Base-by-base conservation (phyloP, 2,329 filamentous ascomycete species). In the Pseudocercospora fuligena region DNA sequence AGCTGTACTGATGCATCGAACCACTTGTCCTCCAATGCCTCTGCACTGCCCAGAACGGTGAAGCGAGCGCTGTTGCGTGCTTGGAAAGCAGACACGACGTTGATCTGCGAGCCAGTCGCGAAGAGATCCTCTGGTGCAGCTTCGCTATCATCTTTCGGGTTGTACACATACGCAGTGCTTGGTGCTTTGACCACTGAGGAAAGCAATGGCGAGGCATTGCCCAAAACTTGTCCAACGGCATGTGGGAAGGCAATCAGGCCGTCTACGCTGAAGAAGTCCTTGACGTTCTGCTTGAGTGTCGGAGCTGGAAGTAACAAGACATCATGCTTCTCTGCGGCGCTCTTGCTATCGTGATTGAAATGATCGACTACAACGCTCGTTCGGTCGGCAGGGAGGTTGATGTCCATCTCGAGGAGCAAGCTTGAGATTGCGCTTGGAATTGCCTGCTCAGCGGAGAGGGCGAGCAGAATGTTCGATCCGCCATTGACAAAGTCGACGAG, bases 61-160 rank as follows among this genome's bases (percentile, higher is more conserved):
- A 99, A 87, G 66, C 95, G 91, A 7, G 95, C 95, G 63, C 92
- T 96, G 84, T 98, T 98, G 79, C 93, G 90, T 31, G 92, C 93
- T 83, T 99, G 95, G 80, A 97, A 84, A 11, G 90, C 86, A 14
- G 93, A 93, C n/a, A 97, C 67, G 23, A 99, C 85, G 51, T 89
- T 88, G 70, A 99, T 84, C 83, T 99, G 95, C 74, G 85, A 84
- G 57, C 95, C 95, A 63, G 90, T 90, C 29, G 91, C 93, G 77
- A 96, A 97, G 56, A 93, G 86, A 68, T 97, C 94, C 72, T 96
- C 93, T 2, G 93, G 84, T 5, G 81, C 80, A 58, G 29, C 23
- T 57, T 88, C 78, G 8, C 83, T 79, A 76, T 97, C 92, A 70
- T 97, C 93, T 85, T 96, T 96, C 63, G 92, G 90, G 81, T 95